Percentiles rank a stretch among this genome's conserved stretches.
Evolutionary conservation across 202 grass and related monocot species (phyloP).

Genomic region (Elaeis oleifera): DNA sequence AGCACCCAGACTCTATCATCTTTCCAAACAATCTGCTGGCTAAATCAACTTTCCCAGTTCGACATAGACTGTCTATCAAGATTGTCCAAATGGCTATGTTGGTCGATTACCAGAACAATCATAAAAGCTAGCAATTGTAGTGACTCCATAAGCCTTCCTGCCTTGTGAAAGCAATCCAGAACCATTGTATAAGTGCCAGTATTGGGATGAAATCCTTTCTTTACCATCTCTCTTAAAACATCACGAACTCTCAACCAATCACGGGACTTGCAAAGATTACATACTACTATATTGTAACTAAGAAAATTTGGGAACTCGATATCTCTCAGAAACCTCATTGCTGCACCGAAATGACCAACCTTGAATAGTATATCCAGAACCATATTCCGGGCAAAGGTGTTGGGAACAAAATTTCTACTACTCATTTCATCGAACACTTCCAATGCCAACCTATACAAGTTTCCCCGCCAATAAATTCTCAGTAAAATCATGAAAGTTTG

Average conservation of each 20-base stretch:
- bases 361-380: slow-evolving; percentile 72
- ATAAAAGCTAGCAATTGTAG: slow-evolving; percentile 48
- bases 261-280: slow-evolving; percentile 52
- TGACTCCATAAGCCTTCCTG: slow-evolving; percentile 39
- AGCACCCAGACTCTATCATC: slow-evolving; percentile 43
- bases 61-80: slow-evolving; percentile 54
- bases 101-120: slow-evolving; percentile 35
- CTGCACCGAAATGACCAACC: slow-evolving; percentile 27
- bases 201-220: slow-evolving; percentile 42
- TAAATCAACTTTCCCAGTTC: slow-evolving; percentile 32
- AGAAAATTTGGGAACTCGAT: slow-evolving; percentile 61
- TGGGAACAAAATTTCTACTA: slow-evolving; percentile 41
- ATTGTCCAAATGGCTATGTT: slow-evolving; percentile 57
- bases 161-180: slow-evolving; percentile 64
- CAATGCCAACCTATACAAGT: slow-evolving; percentile 33
- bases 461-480: slow-evolving; percentile 55
- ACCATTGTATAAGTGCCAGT: slow-evolving; percentile 23
- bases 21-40: slow-evolving; percentile 41
- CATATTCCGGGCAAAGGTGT: slow-evolving; percentile 50
- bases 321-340: slow-evolving; percentile 22
- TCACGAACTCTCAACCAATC: slow-evolving; percentile 36
- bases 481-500: slow-evolving; percentile 69
- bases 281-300: slow-evolving; percentile 57
- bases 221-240: slow-evolving; percentile 46
- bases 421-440: slow-evolving; percentile 74